phyloP scores from a whole-genome alignment of 2,329 filamentous ascomycete genomes.

The Periconia macrospinosa region DNA sequence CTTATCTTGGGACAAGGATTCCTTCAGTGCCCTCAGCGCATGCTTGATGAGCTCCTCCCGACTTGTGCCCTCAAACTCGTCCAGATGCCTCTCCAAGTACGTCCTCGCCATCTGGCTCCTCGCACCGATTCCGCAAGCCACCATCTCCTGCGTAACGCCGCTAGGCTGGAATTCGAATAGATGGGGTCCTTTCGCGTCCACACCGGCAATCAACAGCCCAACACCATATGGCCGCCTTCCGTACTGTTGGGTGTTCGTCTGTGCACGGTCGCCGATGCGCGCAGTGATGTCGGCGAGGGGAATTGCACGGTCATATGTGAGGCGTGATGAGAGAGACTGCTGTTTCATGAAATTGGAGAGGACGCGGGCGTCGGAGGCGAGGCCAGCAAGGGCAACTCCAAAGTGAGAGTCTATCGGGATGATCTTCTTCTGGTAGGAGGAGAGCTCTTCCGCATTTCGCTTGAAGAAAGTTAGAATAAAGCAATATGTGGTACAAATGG shows the following conservation, averaged over 20 bases:
- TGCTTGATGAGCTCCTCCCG: conserved; percentile 89
- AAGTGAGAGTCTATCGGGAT: conserved; percentile 95
- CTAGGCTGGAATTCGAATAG: conserved; percentile 98
- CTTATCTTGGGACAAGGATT: conserved; percentile 95
- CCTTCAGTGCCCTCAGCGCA: conserved; percentile 87
- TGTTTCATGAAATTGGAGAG: conserved; percentile 99
- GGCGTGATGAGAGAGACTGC: conserved; percentile 91
- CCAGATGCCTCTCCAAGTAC: conserved; percentile 90
- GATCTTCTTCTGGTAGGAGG: conserved; percentile 99
- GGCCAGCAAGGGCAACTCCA: conserved; percentile 91
- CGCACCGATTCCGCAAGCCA: conserved; percentile 93
- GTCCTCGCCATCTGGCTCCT: conserved; percentile 97
- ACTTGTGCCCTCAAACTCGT: conserved; percentile 73
- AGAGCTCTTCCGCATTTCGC: conserved; percentile 99
- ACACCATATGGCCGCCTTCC: conserved; percentile 96
- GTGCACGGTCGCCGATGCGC: conserved; percentile 93
- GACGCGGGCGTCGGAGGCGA: conserved; percentile 96
- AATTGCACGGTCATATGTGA: conserved; percentile 94
- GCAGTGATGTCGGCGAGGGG: conserved; percentile 85
- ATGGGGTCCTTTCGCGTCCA: conserved; percentile 92
- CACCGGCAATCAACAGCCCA: conserved; percentile 86
- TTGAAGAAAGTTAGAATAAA: conserved; percentile 42
- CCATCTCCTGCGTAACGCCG: conserved; percentile 96
- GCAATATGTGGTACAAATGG: neutral
- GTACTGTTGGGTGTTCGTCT: conserved; percentile 97